phyloP scores from a whole-genome alignment of 768 basidiomycete species.

The Lactarius evosmus region DNA sequence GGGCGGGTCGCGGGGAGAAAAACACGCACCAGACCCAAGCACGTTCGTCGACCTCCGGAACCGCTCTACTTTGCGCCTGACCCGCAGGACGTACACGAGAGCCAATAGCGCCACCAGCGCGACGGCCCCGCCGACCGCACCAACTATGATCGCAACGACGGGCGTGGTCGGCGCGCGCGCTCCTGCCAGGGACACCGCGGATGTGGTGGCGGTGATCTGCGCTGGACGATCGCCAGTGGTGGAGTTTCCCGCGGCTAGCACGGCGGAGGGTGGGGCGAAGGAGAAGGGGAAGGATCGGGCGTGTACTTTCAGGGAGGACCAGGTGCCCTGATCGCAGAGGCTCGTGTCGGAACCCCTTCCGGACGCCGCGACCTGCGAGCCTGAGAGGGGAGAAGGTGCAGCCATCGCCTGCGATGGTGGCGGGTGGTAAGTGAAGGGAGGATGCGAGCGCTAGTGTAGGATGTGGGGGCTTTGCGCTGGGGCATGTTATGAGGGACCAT shows the following conservation, averaged over 20 bases:
- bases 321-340: background rate
- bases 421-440: background rate
- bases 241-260: background rate
- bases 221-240: background rate
- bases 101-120: conserved; percentile 1
- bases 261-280: background rate
- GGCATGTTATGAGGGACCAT: background rate
- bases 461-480: background rate
- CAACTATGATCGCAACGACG: background rate
- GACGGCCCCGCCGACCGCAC: background rate
- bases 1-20: background rate
- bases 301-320: background rate
- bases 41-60: conserved; percentile 10
- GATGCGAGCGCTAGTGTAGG: background rate
- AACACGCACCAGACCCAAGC: conserved; percentile 22
- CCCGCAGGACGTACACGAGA: conserved; percentile 7
- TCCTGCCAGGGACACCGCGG: background rate
- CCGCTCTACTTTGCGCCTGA: conserved; percentile 14
- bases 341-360: background rate
- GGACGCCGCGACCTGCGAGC: background rate
- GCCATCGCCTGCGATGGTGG: conserved; percentile 24
- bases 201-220: background rate
- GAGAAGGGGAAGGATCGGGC: background rate
- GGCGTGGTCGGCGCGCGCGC: background rate
- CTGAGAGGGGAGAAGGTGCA: background rate